These are phyloP conservation scores for Gracilaria domingensis DNA, from an alignment of 23 red algal genomes.

Conservation along the genomic window DNA sequence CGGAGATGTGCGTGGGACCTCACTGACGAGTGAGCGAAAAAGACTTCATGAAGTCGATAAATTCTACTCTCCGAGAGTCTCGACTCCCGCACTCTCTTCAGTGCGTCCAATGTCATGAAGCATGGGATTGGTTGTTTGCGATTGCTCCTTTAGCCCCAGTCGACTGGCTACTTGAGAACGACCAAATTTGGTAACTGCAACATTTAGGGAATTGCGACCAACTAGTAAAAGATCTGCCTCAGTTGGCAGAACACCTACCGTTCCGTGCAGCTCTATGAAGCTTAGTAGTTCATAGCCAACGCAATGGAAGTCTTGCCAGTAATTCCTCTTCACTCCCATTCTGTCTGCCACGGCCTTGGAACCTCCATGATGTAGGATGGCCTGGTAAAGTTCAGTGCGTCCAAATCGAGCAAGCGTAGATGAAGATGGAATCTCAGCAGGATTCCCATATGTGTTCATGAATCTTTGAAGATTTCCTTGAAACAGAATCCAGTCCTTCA, in stretches of 20 bases:
- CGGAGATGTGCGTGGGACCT: neutral
- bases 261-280: slow-evolving; percentile 57
- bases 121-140: neutral
- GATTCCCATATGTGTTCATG: neutral
- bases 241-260: slow-evolving; percentile 57
- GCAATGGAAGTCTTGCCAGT: slow-evolving; percentile 46
- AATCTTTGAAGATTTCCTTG: slow-evolving; percentile 40
- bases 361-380: slow-evolving; percentile 50
- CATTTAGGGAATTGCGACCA: slow-evolving; percentile 26
- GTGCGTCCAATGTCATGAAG: neutral
- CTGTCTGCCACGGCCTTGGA: slow-evolving; percentile 25
- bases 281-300: slow-evolving; percentile 40
- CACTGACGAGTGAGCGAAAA: neutral
- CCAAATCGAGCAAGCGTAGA: slow-evolving; percentile 20
- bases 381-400: slow-evolving; percentile 35
- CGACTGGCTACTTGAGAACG: slow-evolving; percentile 34
- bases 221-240: slow-evolving; percentile 45
- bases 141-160: slow-evolving; percentile 30
- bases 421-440: slow-evolving; percentile 24
- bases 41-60: neutral
- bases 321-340: slow-evolving; percentile 50
- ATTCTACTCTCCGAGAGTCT: neutral
- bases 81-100: neutral
- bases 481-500: slow-evolving; percentile 57
- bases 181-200: slow-evolving; percentile 60